Percentiles rank a stretch among this genome's conserved stretches.
Conservation (phyloP, 2,329 filamentous ascomycete species). For the Fusarium sacchari region DNA sequence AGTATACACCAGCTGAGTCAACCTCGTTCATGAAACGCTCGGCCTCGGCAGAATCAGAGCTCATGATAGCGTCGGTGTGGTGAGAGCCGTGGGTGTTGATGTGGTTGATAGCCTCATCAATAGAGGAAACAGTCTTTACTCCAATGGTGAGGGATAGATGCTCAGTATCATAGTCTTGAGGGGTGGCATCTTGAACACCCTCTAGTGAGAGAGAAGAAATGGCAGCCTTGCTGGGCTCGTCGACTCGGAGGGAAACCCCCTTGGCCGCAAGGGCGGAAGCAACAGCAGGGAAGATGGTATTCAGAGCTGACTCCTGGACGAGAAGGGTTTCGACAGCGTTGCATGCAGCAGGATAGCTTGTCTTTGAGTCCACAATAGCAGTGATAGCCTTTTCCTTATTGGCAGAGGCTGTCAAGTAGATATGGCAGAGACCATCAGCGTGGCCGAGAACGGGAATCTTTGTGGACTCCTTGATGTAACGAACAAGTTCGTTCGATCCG, state of each 20-base stretch:
- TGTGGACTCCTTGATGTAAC: constrained; percentile 88
- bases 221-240: constrained; percentile 72
- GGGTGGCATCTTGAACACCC: constrained; percentile 71
- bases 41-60: constrained; percentile 72
- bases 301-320: constrained; percentile 77
- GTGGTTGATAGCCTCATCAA: constrained; percentile 81
- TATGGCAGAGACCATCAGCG: constrained; percentile 90
- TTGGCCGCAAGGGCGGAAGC: constrained; percentile 78
- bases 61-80: constrained; percentile 94
- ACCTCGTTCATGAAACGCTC: constrained; percentile 85
- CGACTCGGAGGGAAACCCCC: constrained; percentile 86
- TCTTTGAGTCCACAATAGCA: constrained; percentile 91
- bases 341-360: constrained; percentile 93
- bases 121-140: constrained; percentile 77
- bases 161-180: constrained; percentile 85
- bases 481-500: constrained; percentile 88
- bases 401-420: constrained; percentile 85
- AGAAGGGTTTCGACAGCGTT: constrained; percentile 94
- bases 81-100: constrained; percentile 94
- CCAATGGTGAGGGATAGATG: constrained; percentile 87
- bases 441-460: constrained; percentile 96
- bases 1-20: constrained; percentile 93
- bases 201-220: constrained; percentile 59
- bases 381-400: constrained; percentile 76
- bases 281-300: constrained; percentile 73